Conservation (phyloP, 2,329 filamentous ascomycete genomes). For the Fusarium irregulare region DNA sequence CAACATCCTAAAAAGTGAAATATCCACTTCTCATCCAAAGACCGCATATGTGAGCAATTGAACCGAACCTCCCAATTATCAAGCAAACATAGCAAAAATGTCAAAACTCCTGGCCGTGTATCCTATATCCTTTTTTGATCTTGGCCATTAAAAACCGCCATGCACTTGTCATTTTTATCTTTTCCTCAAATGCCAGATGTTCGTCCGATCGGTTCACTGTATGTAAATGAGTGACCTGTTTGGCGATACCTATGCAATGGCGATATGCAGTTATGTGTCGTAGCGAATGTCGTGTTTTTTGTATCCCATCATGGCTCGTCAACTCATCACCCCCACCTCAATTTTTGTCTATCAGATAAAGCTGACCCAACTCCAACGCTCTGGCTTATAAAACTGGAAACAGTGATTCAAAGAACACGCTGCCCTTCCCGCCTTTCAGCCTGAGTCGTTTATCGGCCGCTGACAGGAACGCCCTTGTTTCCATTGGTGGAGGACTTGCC, state of each 20-base stretch:
- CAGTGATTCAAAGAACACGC: slow-evolving; percentile 23
- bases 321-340: slow-evolving; percentile 28
- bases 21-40: slow-evolving; percentile 4
- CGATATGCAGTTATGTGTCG: slow-evolving; percentile 21
- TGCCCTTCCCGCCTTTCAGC: slow-evolving; percentile 10
- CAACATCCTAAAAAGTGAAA: background rate
- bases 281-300: slow-evolving; percentile 23
- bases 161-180: slow-evolving; percentile 41
- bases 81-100: slow-evolving; percentile 15
- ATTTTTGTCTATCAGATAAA: slow-evolving; percentile 37
- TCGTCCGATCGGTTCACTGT: slow-evolving; percentile 17
- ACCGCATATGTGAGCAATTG: slow-evolving; percentile 11
- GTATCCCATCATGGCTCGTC: slow-evolving; percentile 38
- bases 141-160: slow-evolving; percentile 42
- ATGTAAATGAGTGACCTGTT: slow-evolving; percentile 15
- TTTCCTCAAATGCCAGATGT: slow-evolving; percentile 33
- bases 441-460: slow-evolving; percentile 46
- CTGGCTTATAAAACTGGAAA: slow-evolving; percentile 23
- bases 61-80: slow-evolving; percentile 31
- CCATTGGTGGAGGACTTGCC: slow-evolving; percentile 46
- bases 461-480: slow-evolving; percentile 48
- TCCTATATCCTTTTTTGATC: slow-evolving; percentile 47
- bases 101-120: slow-evolving; percentile 45
- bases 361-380: slow-evolving; percentile 24
- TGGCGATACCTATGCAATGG: slow-evolving; percentile 29